Conservation (phyloP, 2,329 filamentous ascomycete species). For the Penicillium psychrosexuale region DNA sequence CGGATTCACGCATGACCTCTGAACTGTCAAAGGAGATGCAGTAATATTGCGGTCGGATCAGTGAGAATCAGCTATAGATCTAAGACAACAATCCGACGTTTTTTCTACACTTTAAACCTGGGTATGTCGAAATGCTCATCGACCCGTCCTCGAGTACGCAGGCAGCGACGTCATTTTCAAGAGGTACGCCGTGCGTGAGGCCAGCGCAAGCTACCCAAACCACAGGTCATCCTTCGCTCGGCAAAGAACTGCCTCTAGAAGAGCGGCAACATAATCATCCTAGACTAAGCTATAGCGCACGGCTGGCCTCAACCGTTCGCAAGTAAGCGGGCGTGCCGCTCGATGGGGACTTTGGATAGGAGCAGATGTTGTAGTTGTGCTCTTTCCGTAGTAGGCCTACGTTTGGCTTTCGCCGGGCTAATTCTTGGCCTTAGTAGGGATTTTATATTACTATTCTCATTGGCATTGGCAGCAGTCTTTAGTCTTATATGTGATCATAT, state of each 20-base stretch:
- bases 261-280: slow-evolving; percentile 38
- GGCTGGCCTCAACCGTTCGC: slow-evolving; percentile 29
- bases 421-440: slow-evolving; percentile 9
- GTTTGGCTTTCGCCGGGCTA: slow-evolving; percentile 31
- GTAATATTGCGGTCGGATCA: slow-evolving; percentile 41
- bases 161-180: slow-evolving; percentile 29
- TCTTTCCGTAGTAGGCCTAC: slow-evolving; percentile 35
- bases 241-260: slow-evolving; percentile 40
- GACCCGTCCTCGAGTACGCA: too few species aligned
- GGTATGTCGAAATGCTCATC: too few species aligned
- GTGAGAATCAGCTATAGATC: too few species aligned
- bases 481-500: too few species aligned
- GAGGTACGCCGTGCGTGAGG: slow-evolving; percentile 36
- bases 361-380: slow-evolving; percentile 23
- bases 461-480: not conserved
- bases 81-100: too few species aligned
- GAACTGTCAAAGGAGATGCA: slow-evolving; percentile 20
- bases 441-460: not conserved
- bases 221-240: slow-evolving; percentile 33
- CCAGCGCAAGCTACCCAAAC: slow-evolving; percentile 39
- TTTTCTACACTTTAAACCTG: too few species aligned
- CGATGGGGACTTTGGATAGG: slow-evolving; percentile 33
- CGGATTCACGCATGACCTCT: slow-evolving; percentile 38
- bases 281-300: slow-evolving; percentile 38
- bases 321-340: slow-evolving; percentile 33